These are phyloP conservation scores for Skeletonema tropicum DNA, from an alignment of 108 stramenopile species.

Conservation along the genomic window DNA sequence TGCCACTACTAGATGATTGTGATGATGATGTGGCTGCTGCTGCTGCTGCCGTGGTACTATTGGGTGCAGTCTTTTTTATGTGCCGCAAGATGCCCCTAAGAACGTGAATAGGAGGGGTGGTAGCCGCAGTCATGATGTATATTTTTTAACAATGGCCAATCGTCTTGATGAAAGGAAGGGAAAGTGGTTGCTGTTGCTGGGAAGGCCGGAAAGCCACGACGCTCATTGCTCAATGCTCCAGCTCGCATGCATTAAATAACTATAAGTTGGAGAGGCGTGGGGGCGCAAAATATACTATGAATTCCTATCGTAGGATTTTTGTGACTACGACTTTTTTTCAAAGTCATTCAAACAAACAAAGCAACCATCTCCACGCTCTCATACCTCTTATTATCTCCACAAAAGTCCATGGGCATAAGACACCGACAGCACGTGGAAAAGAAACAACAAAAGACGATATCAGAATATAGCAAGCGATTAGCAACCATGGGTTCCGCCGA, in stretches of 20 bases:
- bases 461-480: not conserved
- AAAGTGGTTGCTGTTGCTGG: no score
- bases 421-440: not conserved
- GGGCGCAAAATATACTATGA: no score
- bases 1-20: not conserved
- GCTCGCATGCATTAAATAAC: no score
- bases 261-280: no score
- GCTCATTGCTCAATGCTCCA: no score
- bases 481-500: not conserved
- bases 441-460: not conserved
- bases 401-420: not conserved
- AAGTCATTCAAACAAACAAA: no score
- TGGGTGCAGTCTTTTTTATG: conserved; percentile 23
- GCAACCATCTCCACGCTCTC: no score
- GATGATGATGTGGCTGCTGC: conserved; percentile 11
- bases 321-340: no score
- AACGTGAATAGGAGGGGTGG: conserved; percentile 65
- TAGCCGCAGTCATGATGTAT: conserved; percentile 25
- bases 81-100: conserved; percentile 65
- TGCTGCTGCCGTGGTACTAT: conserved; percentile 5
- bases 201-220: no score
- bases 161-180: no score
- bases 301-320: no score
- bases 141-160: not conserved
- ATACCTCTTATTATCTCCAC: no score